phyloP scores from a whole-genome alignment of 495 filamentous ascomycete species.

The Hypoxylon fuscum region DNA sequence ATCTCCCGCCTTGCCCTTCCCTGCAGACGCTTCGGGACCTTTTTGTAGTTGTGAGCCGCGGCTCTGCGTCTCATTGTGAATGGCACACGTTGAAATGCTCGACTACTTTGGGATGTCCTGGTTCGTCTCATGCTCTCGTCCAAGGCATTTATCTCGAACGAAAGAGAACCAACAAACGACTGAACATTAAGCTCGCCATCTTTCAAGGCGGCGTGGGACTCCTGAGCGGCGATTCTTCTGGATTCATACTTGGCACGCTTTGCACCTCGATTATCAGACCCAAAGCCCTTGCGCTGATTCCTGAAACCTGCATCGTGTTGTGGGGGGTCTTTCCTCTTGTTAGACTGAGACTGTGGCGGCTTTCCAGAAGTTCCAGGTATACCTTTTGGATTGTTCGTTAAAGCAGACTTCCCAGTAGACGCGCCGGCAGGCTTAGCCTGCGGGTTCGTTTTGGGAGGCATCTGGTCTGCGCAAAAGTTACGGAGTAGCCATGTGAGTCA shows the following conservation, averaged over 20 bases:
- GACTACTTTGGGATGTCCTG: conserved; percentile 69
- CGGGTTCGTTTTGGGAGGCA: conserved; percentile 33
- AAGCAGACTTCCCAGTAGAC: conserved; percentile 5
- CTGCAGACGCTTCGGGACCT: conserved; percentile 82
- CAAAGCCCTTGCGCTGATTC: conserved; percentile 45
- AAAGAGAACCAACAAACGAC: conserved; percentile 81
- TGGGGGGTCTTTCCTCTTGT: conserved; percentile 39
- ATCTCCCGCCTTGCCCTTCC: conserved; percentile 80
- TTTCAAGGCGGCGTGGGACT: conserved; percentile 72
- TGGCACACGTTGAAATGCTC: conserved; percentile 91
- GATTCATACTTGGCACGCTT: conserved; percentile 74
- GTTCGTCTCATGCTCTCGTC: conserved; percentile 79
- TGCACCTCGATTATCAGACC: conserved; percentile 49
- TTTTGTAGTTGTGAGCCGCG: conserved; percentile 93
- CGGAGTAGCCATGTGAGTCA: conserved; percentile 6
- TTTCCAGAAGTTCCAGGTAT: conserved; percentile 6
- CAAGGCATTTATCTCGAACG: conserved; percentile 88
- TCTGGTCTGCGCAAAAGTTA: conserved; percentile 10
- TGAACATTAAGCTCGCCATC: conserved; percentile 82
- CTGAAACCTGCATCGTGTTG: conserved; percentile 18
- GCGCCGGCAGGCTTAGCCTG: conserved; percentile 18
- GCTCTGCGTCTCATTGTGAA: conserved; percentile 84
- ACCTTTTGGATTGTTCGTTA: conserved; percentile 7
- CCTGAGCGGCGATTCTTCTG: conserved; percentile 76
- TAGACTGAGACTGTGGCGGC: conserved; percentile 12